A percentile compares a stretch with the other conserved stretches of the same genome.
Conservation (phyloP, 2,329 filamentous ascomycete genomes). For the Didymella exigua region DNA sequence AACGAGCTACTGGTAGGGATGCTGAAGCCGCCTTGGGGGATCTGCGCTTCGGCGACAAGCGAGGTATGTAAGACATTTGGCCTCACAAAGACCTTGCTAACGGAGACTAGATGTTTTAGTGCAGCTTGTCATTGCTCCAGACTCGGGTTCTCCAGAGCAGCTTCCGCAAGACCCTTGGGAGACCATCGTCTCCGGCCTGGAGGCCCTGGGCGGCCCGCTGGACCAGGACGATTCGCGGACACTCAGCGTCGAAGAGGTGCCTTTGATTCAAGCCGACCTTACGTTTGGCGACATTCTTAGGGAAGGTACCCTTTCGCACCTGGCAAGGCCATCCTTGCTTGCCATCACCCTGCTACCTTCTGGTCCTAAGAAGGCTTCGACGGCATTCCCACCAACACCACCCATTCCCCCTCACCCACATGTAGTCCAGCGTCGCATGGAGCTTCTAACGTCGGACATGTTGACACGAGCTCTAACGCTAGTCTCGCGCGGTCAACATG, state of each 20-base stretch:
- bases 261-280: constrained; percentile 91
- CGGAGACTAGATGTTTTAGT: constrained; percentile 76
- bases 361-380: constrained; percentile 63
- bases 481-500: constrained; percentile 88
- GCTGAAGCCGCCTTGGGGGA: constrained; percentile 92
- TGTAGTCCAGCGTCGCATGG: constrained; percentile 96
- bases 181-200: constrained; percentile 91
- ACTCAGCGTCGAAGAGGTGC: constrained; percentile 89
- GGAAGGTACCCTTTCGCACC: constrained; percentile 83
- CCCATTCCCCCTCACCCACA: constrained; percentile 94
- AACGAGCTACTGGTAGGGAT: constrained; percentile 91
- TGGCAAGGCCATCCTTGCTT: constrained; percentile 85
- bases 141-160: constrained; percentile 80
- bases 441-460: constrained; percentile 97
- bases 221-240: constrained; percentile 85
- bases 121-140: constrained; percentile 88
- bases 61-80: constrained; percentile 49
- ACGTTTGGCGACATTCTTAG: constrained; percentile 91
- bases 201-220: constrained; percentile 85
- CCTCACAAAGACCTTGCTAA: constrained; percentile 14
- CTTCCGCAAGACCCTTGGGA: constrained; percentile 96
- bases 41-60: constrained; percentile 92
- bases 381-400: constrained; percentile 59
- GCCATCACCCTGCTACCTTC: constrained; percentile 94
- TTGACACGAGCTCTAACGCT: constrained; percentile 88